These are phyloP conservation scores for Gautieria morchelliformis DNA, from an alignment of 768 basidiomycete genomes.

Conservation along the genomic window DNA sequence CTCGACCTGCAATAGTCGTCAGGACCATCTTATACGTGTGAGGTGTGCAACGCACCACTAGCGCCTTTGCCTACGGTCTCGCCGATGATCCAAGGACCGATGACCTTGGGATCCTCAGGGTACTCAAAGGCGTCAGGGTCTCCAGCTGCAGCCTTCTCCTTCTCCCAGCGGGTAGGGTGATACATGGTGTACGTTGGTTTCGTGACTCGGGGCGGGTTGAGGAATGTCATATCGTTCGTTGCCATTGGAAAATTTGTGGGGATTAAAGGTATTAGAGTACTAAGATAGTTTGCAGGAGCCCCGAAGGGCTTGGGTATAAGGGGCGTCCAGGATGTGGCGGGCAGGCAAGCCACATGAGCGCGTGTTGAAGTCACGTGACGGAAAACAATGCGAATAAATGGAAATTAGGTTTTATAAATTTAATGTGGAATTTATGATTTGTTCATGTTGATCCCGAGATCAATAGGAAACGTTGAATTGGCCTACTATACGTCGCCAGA, in stretches of 20 bases:
- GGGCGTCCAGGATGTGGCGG: not conserved
- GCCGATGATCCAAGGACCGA: slow-evolving; percentile 90
- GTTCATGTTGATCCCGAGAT: too few relatives aligned
- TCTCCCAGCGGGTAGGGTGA: slow-evolving; percentile 64
- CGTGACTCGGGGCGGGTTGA: not conserved
- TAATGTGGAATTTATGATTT: too few relatives aligned
- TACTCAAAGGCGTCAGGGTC: slow-evolving; percentile 65
- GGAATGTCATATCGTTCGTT: not conserved
- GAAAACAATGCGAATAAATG: not conserved
- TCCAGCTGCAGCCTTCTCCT: slow-evolving; percentile 77
- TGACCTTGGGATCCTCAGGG: slow-evolving; percentile 73
- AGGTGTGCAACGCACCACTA: slow-evolving; percentile 38
- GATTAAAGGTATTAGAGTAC: not conserved
- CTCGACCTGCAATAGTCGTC: slow-evolving; percentile 37
- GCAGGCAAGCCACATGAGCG: not conserved
- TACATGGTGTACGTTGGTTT: not conserved
- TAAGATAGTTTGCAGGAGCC: not conserved
- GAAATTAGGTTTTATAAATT: too few relatives aligned
- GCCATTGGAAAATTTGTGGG: not conserved
- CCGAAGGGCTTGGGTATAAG: not conserved
- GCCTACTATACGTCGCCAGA: too few relatives aligned
- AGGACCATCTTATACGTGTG: not conserved
- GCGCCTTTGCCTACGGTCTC: slow-evolving; percentile 92
- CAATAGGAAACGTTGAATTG: too few relatives aligned
- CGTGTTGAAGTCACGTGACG: not conserved